Percentiles rank a stretch among this genome's conserved stretches.
Evolutionary conservation across 345 rosid genomes (phyloP).

Genomic region (Sisymbrium altissimum): DNA sequence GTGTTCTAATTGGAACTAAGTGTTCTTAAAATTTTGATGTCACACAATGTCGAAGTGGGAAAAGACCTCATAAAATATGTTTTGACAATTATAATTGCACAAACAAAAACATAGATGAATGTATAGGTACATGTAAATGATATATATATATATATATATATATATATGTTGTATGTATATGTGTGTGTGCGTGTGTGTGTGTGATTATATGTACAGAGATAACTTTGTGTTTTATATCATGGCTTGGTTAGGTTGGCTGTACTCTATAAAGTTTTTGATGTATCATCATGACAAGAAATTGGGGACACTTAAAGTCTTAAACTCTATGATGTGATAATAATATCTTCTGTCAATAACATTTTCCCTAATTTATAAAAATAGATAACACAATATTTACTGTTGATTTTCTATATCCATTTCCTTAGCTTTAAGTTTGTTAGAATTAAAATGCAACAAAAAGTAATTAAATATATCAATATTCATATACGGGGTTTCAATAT

Average conservation of each 20-base stretch:
- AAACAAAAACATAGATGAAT: not conserved
- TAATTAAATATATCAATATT: not conserved
- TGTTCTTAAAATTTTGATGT: conserved; percentile 20
- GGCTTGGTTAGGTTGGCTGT: conserved; percentile 33
- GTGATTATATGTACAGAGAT: not conserved
- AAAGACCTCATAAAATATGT: conserved; percentile 19
- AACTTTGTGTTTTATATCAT: conserved; percentile 16
- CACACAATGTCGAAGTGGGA: conserved; percentile 22
- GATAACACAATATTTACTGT: not conserved
- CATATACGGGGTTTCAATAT: not conserved
- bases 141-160: not conserved
- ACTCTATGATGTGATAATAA: conserved; percentile 30
- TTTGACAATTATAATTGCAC: conserved; percentile 11
- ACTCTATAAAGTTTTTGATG: conserved; percentile 31
- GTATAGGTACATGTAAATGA: not conserved
- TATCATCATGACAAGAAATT: conserved; percentile 24
- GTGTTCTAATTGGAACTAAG: conserved; percentile 17
- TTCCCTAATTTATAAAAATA: not conserved
- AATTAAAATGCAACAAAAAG: not conserved
- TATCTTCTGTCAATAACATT: conserved; percentile 10
- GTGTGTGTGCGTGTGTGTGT: not conserved
- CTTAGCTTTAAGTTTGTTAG: not conserved
- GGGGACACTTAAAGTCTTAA: conserved; percentile 22
- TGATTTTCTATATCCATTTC: not conserved
- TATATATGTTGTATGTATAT: not conserved